Evolutionary conservation across 495 filamentous ascomycete species (phyloP), one percentile per base, ranked within the genome.

Genomic region (Penicillium riverlandense): DNA sequence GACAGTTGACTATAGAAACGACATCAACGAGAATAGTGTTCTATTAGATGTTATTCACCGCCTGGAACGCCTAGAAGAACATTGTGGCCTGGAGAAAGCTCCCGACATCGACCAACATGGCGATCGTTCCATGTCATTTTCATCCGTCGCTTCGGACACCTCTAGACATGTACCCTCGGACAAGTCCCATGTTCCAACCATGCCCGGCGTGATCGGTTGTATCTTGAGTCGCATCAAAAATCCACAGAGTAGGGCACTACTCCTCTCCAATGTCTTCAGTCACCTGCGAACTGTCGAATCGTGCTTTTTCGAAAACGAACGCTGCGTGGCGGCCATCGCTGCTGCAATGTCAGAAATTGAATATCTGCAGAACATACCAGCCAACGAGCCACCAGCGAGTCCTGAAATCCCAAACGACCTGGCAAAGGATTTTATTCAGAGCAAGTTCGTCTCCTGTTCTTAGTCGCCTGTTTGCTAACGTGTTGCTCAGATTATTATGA

Each of bases 31-130:
- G 11, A 53, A 44, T 16, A 29, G 50, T 37, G 15, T 51, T 27
- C 50, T 57, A 6, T 29, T 15, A 10, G 16, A 49, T 9, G 52
- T 57, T 7, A 41, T 57, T 16, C 8, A 28, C 4, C 50, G 54
- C 15, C 47, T 57, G 6, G 44, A 57, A 11, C 54, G 54, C 22
- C 36, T 57, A 2, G 54, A 57, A 29, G 44, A 50, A 13, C 54
- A 53, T n/a, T 53, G 54, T 38, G 14, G 27, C 29, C 16, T 56
- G 11, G 37, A 40, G 4, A 30, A 37, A 5, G 9, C 16, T 29
- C 13, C 16, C 30, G 37, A 37, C 8, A 13, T 13, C 1, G 30
- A 39, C 8, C 35, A 48, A 8, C 5, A 30, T 22, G 40, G 8
- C 10, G 40, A 41, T 31, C 32, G 11, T 28, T 44, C 41, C 2